phyloP scores from a whole-genome alignment of 2,329 filamentous ascomycete genomes.

The Didymella sp. region DNA sequence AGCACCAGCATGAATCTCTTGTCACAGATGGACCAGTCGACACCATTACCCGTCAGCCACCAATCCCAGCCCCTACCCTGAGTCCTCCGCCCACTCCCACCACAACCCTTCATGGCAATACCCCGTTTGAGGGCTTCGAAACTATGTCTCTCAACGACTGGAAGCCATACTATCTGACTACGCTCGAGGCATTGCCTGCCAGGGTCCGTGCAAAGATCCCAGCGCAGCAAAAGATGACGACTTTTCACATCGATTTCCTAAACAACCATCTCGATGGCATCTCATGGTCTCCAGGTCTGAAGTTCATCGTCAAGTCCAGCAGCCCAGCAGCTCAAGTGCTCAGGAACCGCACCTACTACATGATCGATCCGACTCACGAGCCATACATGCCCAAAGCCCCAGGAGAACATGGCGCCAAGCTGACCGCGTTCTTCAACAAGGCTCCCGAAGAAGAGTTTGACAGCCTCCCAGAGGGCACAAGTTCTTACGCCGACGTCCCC shows the following conservation, averaged over 20 bases:
- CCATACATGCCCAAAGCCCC: slow-evolving; percentile 52
- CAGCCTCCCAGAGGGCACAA: slow-evolving; percentile 29
- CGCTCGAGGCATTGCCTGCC: slow-evolving; percentile 33
- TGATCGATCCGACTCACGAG: slow-evolving; percentile 49
- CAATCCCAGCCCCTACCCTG: slow-evolving; percentile 7
- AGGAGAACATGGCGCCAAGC: slow-evolving; percentile 55
- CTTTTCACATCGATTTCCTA: slow-evolving; percentile 52
- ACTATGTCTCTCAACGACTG: slow-evolving; percentile 37
- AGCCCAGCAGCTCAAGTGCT: slow-evolving; percentile 34
- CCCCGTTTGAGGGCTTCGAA: slow-evolving; percentile 1
- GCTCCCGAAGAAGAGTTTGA: slow-evolving; percentile 39
- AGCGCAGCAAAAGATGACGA: slow-evolving; percentile 25
- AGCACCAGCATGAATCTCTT: slow-evolving; percentile 19
- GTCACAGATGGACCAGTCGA: slow-evolving; percentile 34
- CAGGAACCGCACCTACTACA: slow-evolving; percentile 51
- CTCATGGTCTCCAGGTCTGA: slow-evolving; percentile 52
- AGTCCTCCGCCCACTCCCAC: slow-evolving; percentile 24
- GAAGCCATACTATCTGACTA: slow-evolving; percentile 48
- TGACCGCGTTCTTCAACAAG: slow-evolving; percentile 56
- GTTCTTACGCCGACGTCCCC: slow-evolving; percentile 49
- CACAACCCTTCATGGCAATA: slow-evolving; percentile 10
- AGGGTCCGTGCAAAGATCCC: slow-evolving; percentile 31
- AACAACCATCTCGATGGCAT: slow-evolving; percentile 46
- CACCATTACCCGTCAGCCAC: slow-evolving; percentile 6
- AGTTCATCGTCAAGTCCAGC: slow-evolving; percentile 39